Evolutionary conservation across 148 eudicot species (phyloP).

Genomic region (Hydrangea macrophylla): DNA sequence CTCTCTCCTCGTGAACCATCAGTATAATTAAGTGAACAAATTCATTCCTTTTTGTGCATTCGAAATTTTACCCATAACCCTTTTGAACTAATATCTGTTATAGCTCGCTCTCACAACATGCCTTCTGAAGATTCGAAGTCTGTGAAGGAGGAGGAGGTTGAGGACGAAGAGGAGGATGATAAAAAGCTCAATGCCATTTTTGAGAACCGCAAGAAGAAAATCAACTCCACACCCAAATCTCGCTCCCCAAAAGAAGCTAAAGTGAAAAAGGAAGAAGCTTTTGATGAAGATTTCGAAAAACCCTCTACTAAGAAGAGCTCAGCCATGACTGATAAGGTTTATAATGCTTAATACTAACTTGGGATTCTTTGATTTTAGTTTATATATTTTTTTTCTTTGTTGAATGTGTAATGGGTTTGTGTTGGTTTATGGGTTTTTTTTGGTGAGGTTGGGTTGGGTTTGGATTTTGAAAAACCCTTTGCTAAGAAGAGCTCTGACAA

Average conservation of each 20-base stretch:
- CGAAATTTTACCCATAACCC: conserved; percentile 1
- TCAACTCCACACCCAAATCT: conserved; percentile 14
- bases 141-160: conserved; percentile 34
- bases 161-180: conserved; percentile 43
- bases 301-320: conserved; percentile 23
- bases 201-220: conserved; percentile 21
- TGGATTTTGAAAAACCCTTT: conserved; percentile 17
- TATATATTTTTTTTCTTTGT: neutral
- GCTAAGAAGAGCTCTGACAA: conserved; percentile 24
- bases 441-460: neutral
- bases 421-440: neutral
- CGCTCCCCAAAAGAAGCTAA: conserved; percentile 16
- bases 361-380: neutral
- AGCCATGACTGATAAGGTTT: conserved; percentile 33
- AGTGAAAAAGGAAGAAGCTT: conserved; percentile 32
- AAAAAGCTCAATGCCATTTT: conserved; percentile 26
- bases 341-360: neutral
- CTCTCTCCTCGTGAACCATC: neutral
- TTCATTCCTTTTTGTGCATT: neutral
- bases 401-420: neutral
- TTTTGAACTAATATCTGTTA: no score
- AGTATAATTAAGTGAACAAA: neutral
- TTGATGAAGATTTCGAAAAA: conserved; percentile 23
- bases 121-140: conserved; percentile 39
- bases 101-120: conserved; percentile 21